A percentile compares a stretch with the other conserved stretches of the same genome.
Evolutionary conservation across 805 yeast species (phyloP).

Genomic region (Wickerhamiella dianesei): DNA sequence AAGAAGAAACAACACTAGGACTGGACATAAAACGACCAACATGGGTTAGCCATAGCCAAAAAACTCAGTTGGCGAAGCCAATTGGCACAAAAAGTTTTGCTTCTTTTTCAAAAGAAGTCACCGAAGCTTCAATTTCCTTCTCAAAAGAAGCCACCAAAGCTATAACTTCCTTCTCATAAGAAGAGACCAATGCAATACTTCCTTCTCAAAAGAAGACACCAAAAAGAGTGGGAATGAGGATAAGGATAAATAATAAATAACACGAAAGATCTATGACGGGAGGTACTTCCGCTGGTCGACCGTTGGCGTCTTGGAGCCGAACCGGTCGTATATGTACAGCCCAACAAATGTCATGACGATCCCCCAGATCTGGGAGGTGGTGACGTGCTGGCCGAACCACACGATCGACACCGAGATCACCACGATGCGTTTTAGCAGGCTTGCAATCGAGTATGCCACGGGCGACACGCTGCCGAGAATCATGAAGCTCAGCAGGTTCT

Average conservation of each 20-base stretch:
- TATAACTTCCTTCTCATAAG: too few relatives aligned
- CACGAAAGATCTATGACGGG: neutral
- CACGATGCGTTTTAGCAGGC: conserved; percentile 77
- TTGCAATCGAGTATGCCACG: conserved; percentile 73
- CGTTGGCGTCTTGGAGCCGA: conserved; percentile 22
- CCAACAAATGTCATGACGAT: conserved; percentile 30
- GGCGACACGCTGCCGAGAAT: conserved; percentile 71
- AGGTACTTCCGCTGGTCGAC: neutral
- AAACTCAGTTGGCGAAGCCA: too few relatives aligned
- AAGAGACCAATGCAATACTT: too few relatives aligned
- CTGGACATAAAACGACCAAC: too few relatives aligned
- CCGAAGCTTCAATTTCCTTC: too few relatives aligned
- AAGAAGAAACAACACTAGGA: too few relatives aligned
- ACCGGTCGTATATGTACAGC: conserved; percentile 30
- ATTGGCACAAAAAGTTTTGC: too few relatives aligned
- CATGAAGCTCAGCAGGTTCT: conserved; percentile 70
- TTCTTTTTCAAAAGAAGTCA: too few relatives aligned
- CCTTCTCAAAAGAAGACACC: too few relatives aligned
- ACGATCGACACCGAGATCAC: conserved; percentile 67
- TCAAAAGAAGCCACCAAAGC: too few relatives aligned
- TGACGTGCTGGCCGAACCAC: conserved; percentile 36
- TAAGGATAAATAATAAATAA: neutral
- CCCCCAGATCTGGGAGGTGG: conserved; percentile 29
- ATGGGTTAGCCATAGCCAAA: too few relatives aligned
- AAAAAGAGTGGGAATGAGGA: neutral